Percentiles rank a stretch among this genome's conserved stretches.
phyloP scores from a whole-genome alignment of 202 grass and related monocot species.

The Hordeum pubiflorum region DNA sequence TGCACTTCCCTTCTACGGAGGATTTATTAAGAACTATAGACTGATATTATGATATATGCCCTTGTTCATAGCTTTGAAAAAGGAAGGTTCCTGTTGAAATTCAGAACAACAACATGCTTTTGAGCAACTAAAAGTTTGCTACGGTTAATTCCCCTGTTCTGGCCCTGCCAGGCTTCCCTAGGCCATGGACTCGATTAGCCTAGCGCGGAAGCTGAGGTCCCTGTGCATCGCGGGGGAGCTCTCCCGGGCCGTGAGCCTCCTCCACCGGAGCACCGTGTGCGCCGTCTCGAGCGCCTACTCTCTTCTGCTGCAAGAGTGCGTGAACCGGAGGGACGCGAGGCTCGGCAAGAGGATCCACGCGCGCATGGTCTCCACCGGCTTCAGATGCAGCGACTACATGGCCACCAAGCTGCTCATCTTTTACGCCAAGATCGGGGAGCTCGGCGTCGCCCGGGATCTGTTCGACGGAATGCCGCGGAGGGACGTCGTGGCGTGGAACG shows the following conservation, averaged over 20 bases:
- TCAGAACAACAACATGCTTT: too few species aligned
- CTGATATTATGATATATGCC: too few species aligned
- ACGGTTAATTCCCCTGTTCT: too few species aligned
- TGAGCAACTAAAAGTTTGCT: too few species aligned
- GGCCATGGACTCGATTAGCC: background rate
- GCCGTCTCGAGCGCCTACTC: slow-evolving; percentile 21
- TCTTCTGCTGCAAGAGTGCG: slow-evolving; percentile 43
- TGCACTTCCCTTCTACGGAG: too few species aligned
- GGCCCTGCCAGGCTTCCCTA: background rate
- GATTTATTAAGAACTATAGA: too few species aligned
- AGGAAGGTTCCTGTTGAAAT: too few species aligned
- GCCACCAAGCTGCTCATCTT: slow-evolving; percentile 50
- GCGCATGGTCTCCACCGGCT: slow-evolving; percentile 37
- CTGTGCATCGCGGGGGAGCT: slow-evolving; percentile 40
- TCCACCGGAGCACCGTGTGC: slow-evolving; percentile 9
- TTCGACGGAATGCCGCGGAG: slow-evolving; percentile 43
- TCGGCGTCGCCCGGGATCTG: slow-evolving; percentile 20
- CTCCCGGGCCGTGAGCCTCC: slow-evolving; percentile 26
- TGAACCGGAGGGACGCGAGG: slow-evolving; percentile 38
- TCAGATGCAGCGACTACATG: slow-evolving; percentile 20
- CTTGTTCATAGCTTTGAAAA: too few species aligned
- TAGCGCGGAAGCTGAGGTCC: slow-evolving; percentile 19
- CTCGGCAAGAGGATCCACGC: slow-evolving; percentile 56
- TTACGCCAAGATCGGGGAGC: slow-evolving; percentile 39
- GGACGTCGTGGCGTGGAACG: slow-evolving; percentile 42